Base-by-base conservation (phyloP, 2,329 filamentous ascomycete species). In the Epichloe amarillans region DNA sequence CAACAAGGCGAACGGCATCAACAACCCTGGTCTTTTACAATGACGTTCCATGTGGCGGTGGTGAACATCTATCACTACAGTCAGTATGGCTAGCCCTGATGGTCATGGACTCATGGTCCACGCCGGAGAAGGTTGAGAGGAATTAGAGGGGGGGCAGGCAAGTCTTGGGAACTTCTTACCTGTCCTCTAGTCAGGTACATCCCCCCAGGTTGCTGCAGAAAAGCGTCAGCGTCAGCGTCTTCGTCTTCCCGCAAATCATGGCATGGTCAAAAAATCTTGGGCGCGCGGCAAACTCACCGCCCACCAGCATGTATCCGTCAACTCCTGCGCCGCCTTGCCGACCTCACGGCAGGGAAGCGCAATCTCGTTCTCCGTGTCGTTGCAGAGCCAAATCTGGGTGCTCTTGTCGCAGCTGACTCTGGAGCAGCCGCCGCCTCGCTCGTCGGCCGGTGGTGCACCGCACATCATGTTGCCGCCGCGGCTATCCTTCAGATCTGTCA, bases 11-110 rank as follows among this genome's bases (percentile, higher is more conserved):
- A 30, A 30, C 7, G 26, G 26, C 26, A 30, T 30, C 12, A 46
- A 3, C 30, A 46, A 11, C n/a, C 3, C 3, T 12, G 10, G 0
- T 46, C 11, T 37, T 8, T 37, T 4, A 46, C 30, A 17, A 49
- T 49, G 15, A 49, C 47, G 42, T 49, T 49, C 47, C 47, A 49
- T 10, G 42, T 37, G 8, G 12, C 47, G 14, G 37, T 49, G 19
- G 47, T 49, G n/a, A 49, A 49, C 15, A 49, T 23, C 47, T 49
- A 14, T 4, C n/a, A 19, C 8, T 14, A 14, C 3, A 36, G 47
- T 49, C 30, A 49, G 47, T 12, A 35, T 8, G 37, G 5, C 23
- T 12, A 8, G 26, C 26, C 26, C 26, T 8, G 26, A 30, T 10
- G 8, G 3, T 10, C 26, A 30, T 8, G 26, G 26, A 26, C 26